A percentile compares a stretch with the other conserved stretches of the same genome.
These are phyloP conservation scores for Trichoderma asperellum DNA, from an alignment of 2,329 filamentous ascomycete genomes.

Conservation along the genomic window DNA sequence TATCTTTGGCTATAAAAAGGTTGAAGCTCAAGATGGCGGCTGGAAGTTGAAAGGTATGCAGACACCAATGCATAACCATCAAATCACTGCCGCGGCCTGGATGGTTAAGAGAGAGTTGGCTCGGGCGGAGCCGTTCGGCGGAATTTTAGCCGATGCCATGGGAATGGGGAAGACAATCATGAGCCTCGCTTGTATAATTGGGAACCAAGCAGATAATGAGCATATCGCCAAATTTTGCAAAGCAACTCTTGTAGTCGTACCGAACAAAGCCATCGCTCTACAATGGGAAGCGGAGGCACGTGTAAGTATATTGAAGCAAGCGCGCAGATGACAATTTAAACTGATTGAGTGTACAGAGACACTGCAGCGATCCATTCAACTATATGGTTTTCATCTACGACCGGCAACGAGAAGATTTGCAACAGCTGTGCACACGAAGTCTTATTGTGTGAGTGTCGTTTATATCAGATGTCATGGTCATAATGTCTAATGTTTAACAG, in stretches of 20 bases:
- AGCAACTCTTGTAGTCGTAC: constrained; percentile 42
- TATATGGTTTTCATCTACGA: background rate
- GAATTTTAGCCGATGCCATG: constrained; percentile 63
- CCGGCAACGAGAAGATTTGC: background rate
- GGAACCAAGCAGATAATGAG: constrained; percentile 37
- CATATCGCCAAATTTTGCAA: constrained; percentile 43
- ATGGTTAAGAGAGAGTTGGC: constrained; percentile 57
- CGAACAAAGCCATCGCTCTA: constrained; percentile 30
- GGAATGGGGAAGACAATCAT: constrained; percentile 73
- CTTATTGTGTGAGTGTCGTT: constrained; percentile 13
- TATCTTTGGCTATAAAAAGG: constrained; percentile 33
- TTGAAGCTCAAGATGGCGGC: constrained; percentile 3
- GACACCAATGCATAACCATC: constrained; percentile 49
- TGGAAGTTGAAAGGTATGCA: constrained; percentile 34
- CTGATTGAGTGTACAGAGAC: background rate
- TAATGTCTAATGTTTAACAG: constrained; percentile 11
- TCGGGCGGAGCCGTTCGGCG: background rate
- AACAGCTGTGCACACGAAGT: background rate
- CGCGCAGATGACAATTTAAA: too few species aligned
- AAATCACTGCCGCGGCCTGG: constrained; percentile 56
- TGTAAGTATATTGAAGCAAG: background rate
- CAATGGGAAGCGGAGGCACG: constrained; percentile 37
- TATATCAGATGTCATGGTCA: accelerated
- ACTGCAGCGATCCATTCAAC: background rate
- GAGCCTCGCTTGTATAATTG: constrained; percentile 56